Base-by-base conservation (phyloP, 441 rosid genomes). In the Erodium texanum region DNA sequence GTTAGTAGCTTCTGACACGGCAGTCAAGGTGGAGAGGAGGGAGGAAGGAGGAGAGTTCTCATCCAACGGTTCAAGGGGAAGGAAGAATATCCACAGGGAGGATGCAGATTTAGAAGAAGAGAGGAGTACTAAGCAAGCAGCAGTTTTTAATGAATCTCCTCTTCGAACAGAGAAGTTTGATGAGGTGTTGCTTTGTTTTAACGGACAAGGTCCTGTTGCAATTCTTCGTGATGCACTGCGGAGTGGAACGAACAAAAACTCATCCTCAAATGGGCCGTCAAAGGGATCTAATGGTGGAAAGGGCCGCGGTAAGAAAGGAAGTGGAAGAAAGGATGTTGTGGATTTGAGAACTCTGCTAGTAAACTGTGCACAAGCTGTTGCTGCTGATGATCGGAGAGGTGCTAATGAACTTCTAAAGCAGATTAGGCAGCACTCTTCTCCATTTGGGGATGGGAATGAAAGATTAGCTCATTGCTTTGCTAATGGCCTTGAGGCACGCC, bases 391-490 rank as follows among this genome's bases (percentile, higher is more conserved):
- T 24, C 70, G 70, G 7, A 76, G 78, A 18, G 75, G 77, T 67
- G 82, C 85, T 0, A 78, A 69, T 63, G 84, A 82, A 74, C 71
- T 85, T 66, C 69, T 87, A 63, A 82, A 80, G 72, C 81, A 83
- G 78, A 87, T 87, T 22, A 74, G 85, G 66, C 78, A 68, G 62
- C 84, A 84, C 71, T 79, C 90, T 22, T 85, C 90, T n/a, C 87
- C 86, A 3, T 87, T 80, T 29, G 93, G 93, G 56, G 89, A 85
- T 19, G 93, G 87, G 63, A 82, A 78, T n/a, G 87, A 87, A 76
- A 84, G 93, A 48, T 38, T 85, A 66, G 86, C 90, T 74, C 78
- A 80, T 73, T 87, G 78, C 77, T 79, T 87, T 14, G 88, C 87
- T 2, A 70, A 76, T 73, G 85, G 86, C 43, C 88, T 87, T 0